Conservation (phyloP, 225 moss, liverwort and hornwort species). For the Neckera pumila region DNA sequence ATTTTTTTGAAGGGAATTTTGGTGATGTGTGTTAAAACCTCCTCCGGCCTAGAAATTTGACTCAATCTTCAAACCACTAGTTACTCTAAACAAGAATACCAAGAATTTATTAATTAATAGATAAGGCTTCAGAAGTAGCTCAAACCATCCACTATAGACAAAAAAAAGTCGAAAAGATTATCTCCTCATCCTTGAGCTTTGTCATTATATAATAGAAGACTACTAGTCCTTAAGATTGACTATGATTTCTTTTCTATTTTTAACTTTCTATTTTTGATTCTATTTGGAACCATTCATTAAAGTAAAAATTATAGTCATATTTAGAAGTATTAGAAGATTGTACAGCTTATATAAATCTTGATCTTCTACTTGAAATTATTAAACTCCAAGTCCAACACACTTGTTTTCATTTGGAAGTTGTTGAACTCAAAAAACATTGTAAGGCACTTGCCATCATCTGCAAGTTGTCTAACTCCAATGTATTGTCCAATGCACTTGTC, state of each 20-base stretch:
- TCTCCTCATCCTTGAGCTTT: neutral
- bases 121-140: neutral
- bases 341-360: fast-evolving
- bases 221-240: neutral
- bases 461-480: neutral
- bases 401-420: neutral
- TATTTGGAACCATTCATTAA: fast-evolving
- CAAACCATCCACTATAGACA: fast-evolving
- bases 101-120: neutral
- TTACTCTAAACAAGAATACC: neutral
- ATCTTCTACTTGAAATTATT: neutral
- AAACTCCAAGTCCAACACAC: neutral
- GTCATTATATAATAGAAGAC: neutral
- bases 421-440: neutral
- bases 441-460: neutral
- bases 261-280: neutral
- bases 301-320: fast-evolving
- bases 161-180: neutral
- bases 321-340: neutral
- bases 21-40: neutral
- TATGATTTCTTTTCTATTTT: neutral
- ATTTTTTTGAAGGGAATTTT: neutral
- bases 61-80: neutral
- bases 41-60: fast-evolving
- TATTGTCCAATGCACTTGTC: neutral